Percentiles rank a stretch among this genome's conserved stretches.
Conservation (phyloP, 345 rosid species). For the Gossypium rotundifolium region DNA sequence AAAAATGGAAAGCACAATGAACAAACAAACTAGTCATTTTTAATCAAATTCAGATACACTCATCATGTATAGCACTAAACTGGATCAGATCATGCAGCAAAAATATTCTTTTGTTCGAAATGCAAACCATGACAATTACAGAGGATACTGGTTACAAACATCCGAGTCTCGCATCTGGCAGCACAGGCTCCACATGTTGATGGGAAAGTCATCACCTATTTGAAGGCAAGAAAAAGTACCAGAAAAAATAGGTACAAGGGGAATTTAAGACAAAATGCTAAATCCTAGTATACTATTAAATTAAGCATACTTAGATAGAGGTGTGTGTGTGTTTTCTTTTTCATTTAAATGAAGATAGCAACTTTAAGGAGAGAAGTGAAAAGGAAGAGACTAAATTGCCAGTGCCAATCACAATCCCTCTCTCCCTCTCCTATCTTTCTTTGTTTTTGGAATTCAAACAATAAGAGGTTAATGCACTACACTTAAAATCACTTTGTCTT, state of each 20-base stretch:
- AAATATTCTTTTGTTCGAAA: neutral
- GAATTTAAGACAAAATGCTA: neutral
- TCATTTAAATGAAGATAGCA: neutral
- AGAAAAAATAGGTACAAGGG: neutral
- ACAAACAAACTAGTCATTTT: neutral
- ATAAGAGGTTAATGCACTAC: neutral
- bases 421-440: neutral
- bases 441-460: neutral
- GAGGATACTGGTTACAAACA: constrained; percentile 50
- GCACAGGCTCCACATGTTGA: constrained; percentile 43
- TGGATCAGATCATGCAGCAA: neutral
- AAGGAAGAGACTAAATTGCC: neutral
- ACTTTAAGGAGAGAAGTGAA: neutral
- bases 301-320: neutral
- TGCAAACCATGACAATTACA: neutral
- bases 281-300: neutral
- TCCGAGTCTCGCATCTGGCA: constrained; percentile 34
- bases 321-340: neutral
- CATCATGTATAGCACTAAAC: neutral
- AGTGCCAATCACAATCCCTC: neutral
- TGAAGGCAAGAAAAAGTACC: neutral
- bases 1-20: neutral
- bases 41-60: neutral
- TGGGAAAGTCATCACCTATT: constrained; percentile 45
- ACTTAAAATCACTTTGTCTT: neutral